Conservation (phyloP, 2,329 filamentous ascomycete genomes). For the Aspergillus glaucus region DNA sequence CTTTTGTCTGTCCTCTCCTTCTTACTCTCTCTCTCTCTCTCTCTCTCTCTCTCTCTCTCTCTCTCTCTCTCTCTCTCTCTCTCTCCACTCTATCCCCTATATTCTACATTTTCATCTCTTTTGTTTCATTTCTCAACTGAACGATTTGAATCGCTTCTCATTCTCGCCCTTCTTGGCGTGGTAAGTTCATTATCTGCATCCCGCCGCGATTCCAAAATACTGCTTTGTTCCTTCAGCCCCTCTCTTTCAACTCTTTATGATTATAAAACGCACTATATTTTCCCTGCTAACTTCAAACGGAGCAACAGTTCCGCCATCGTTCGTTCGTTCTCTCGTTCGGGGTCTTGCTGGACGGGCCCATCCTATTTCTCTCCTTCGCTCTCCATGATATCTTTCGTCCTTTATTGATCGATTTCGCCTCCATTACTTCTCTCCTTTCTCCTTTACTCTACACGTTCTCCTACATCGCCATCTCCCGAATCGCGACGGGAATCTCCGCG, state of each 20-base stretch:
- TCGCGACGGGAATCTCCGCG: not conserved
- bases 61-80: not conserved
- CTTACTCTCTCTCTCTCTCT: not conserved
- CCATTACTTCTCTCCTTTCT: not conserved
- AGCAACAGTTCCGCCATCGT: not conserved
- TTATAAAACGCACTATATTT: not conserved
- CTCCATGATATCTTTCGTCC: not conserved
- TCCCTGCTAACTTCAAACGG: not conserved
- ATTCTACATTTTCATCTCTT: not conserved
- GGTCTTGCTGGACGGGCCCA: not conserved
- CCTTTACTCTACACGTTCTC: not conserved
- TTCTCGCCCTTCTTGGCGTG: no score
- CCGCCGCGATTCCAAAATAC: not conserved
- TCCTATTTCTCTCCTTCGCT: not conserved
- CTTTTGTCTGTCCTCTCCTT: not conserved
- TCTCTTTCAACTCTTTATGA: not conserved
- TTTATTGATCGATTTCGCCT: not conserved
- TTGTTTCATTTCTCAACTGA: not conserved
- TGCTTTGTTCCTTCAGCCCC: not conserved
- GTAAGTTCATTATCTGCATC: not conserved
- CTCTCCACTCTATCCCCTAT: not conserved
- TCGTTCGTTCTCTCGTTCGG: not conserved
- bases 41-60: not conserved
- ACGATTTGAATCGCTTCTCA: not conserved
- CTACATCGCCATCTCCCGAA: not conserved